A percentile compares a stretch with the other conserved stretches of the same genome.
Evolutionary conservation across 2,329 filamentous ascomycete species (phyloP).

Genomic region (Pseudomassariella vexata): DNA sequence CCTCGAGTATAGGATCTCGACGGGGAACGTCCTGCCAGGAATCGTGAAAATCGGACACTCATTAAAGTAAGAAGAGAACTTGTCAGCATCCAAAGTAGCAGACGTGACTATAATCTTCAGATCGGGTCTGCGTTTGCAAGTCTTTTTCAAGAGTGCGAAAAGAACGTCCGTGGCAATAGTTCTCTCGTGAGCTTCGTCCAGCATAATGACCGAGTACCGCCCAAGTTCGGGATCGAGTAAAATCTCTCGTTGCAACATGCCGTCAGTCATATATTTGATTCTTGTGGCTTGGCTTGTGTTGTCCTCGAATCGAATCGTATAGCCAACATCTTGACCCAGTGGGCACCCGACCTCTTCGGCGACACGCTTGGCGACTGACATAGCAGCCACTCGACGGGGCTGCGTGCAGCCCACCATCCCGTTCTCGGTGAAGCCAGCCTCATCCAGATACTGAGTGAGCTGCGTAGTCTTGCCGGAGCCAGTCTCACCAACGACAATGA

Average conservation of each 20-base stretch:
- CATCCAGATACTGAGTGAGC: constrained; percentile 88
- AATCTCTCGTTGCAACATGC: constrained; percentile 95
- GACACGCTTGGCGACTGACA: constrained; percentile 96
- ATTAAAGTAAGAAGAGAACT: constrained; percentile 95
- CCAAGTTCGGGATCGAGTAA: constrained; percentile 84
- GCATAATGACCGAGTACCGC: constrained; percentile 93
- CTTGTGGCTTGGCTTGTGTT: constrained; percentile 80
- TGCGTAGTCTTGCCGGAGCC: constrained; percentile 97
- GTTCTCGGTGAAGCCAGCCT: constrained; percentile 80
- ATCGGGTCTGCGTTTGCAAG: constrained; percentile 76
- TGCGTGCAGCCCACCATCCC: constrained; percentile 96
- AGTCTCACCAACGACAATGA: constrained; percentile 96
- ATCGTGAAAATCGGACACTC: constrained; percentile 95
- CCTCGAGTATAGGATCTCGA: constrained; percentile 90
- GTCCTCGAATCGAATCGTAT: constrained; percentile 97
- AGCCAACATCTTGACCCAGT: constrained; percentile 88
- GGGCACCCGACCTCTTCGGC: constrained; percentile 90
- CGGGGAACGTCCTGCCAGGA: constrained; percentile 88
- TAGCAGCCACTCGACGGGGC: constrained; percentile 91
- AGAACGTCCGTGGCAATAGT: constrained; percentile 95
- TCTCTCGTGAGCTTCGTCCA: constrained; percentile 96
- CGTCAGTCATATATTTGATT: constrained; percentile 99
- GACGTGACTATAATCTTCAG: constrained; percentile 95
- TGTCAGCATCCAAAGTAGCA: constrained; percentile 92
- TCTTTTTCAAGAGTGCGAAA: constrained; percentile 92